phyloP scores from a whole-genome alignment of 2,329 filamentous ascomycete genomes.

The Cladophialophora yegresii region DNA sequence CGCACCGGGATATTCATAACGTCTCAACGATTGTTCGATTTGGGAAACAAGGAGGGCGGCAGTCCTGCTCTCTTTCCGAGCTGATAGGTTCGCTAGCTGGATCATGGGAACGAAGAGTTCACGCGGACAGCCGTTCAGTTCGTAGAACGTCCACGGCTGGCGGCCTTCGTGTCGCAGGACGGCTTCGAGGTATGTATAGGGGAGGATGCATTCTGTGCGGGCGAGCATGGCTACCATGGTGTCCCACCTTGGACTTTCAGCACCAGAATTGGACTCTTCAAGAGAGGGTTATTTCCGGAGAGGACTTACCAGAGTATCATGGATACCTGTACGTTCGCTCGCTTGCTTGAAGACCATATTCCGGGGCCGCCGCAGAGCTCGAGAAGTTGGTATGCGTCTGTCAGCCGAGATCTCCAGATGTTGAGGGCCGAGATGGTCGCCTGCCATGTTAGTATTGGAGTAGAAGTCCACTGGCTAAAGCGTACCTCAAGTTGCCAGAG shows the following conservation, averaged over 20 bases:
- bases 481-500: constrained; percentile 17
- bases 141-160: constrained; percentile 25
- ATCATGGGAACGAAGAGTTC: constrained; percentile 23
- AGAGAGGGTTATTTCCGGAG: no score
- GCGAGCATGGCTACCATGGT: constrained; percentile 16
- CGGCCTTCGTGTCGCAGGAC: constrained; percentile 18
- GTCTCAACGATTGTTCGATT: constrained; percentile 18
- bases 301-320: constrained; percentile 17
- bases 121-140: constrained; percentile 23
- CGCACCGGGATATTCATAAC: constrained; percentile 15
- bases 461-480: not conserved
- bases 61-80: not conserved
- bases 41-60: not conserved
- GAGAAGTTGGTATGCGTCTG: constrained; percentile 11
- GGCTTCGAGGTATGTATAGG: constrained; percentile 19
- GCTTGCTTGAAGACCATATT: constrained; percentile 9
- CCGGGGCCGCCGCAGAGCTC: constrained; percentile 16
- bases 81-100: constrained; percentile 14
- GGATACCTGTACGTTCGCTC: constrained; percentile 13
- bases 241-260: constrained; percentile 17
- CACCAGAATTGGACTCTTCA: not conserved
- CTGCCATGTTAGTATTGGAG: not conserved
- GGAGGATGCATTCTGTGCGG: constrained; percentile 14
- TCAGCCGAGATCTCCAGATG: constrained; percentile 16
- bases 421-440: constrained; percentile 15